Base-by-base conservation (phyloP, 164 flowering plant genomes). In the Kalanchoe fedtschenkoi region DNA sequence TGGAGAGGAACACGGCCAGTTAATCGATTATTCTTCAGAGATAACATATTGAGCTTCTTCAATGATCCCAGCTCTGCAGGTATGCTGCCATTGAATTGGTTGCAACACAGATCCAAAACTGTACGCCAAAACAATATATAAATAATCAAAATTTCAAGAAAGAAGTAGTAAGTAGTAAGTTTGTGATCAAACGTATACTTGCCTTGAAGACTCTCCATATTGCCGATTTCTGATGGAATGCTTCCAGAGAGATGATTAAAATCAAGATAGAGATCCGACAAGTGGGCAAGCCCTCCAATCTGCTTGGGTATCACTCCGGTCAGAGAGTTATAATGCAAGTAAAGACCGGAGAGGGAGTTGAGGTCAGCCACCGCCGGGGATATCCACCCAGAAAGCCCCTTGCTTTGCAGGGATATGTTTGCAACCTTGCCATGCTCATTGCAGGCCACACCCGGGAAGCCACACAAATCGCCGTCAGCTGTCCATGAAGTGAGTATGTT, bases 131-230 rank as follows among this genome's bases (percentile, higher is more conserved):
- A 44, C 73, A 75, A 58, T 65, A 30, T 28, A 38, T 28, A 35
- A 42, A 66, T 11, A 63, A 68, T 65, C 55, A 47, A 47, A 21
- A 22, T 44, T 9, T 24, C 9, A n/a, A n/a, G n/a, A n/a, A n/a
- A n/a, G n/a, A n/a, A n/a, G n/a, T n/a, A n/a, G n/a, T n/a, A n/a
- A n/a, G n/a, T n/a, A n/a, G n/a, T n/a, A n/a, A n/a, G n/a, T n/a
- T n/a, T n/a, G n/a, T n/a, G n/a, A n/a, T n/a, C n/a, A n/a, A n/a
- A n/a, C n/a, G n/a, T n/a, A n/a, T n/a, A n/a, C n/a, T n/a, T 58
- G 83, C 91, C 91, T 81, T 85, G 88, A 33, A 85, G 77, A 71
- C 70, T 66, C 33, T 71, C 54, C 91, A 85, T 78, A 63, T 68
- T 61, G 5, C 80, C 80, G 17, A 85, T 76, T 71, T 81, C 70